phyloP scores from a whole-genome alignment of 352 stramenopile species.

The Globisporangium camurandrum region DNA sequence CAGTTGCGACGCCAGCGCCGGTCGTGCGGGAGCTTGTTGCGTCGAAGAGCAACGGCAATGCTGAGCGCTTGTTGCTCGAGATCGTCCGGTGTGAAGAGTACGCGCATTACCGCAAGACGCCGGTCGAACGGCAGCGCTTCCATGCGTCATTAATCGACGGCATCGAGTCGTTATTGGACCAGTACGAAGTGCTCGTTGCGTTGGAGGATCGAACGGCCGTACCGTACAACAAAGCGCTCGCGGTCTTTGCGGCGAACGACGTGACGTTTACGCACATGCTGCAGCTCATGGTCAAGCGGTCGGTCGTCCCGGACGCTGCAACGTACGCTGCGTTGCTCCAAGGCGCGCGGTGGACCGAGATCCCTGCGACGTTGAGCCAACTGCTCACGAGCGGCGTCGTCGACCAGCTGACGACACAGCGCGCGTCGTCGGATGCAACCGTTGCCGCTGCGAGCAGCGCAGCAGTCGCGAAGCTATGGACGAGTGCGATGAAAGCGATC shows the following conservation, averaged over 20 bases:
- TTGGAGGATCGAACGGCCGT: conserved; percentile 14
- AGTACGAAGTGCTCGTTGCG: conserved; percentile 30
- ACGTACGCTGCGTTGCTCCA: conserved; percentile 57
- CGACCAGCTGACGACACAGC: conserved; percentile 15
- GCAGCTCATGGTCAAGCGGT: conserved; percentile 45
- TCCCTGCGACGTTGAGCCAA: conserved; percentile 52
- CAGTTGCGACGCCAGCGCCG: conserved; percentile 16
- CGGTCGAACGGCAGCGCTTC: conserved; percentile 37
- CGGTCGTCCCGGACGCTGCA: conserved; percentile 37
- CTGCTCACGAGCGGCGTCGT: conserved; percentile 43
- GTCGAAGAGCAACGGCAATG: conserved; percentile 22
- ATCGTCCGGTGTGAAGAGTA: conserved; percentile 44
- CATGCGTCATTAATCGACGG: conserved; percentile 30
- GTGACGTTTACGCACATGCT: conserved; percentile 51
- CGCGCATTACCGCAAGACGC: conserved; percentile 55
- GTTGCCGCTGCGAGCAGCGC: conserved; percentile 15
- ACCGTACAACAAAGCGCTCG: conserved; percentile 60
- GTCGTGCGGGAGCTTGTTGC: conserved; percentile 29
- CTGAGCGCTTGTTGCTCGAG: conserved; percentile 47
- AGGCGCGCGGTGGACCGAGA: conserved; percentile 56
- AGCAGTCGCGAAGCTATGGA: conserved; percentile 40
- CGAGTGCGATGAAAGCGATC: conserved; percentile 52
- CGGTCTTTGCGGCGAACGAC: conserved; percentile 44
- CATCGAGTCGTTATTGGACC: conserved; percentile 33
- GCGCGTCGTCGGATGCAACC: conserved; percentile 2